Evolutionary conservation across 2,329 filamentous ascomycete species (phyloP).

Genomic region (Pseudopyricularia cyperi): DNA sequence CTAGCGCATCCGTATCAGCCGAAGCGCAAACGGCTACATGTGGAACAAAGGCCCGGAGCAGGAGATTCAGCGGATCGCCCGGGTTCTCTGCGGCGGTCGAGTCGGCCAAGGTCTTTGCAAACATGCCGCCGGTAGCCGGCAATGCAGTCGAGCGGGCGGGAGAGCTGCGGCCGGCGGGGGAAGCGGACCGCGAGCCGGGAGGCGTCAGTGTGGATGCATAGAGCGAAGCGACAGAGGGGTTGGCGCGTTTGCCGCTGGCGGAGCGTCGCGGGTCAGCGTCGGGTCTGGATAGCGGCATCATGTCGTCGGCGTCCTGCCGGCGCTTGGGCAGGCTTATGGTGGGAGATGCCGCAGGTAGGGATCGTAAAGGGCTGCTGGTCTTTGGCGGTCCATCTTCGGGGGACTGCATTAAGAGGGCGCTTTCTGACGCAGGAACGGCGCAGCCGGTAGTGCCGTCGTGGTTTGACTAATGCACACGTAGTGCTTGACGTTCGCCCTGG

Average conservation of each 20-base stretch:
- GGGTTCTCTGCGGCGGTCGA: conserved; percentile 28
- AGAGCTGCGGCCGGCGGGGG: conserved; percentile 47
- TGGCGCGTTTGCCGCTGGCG: conserved; percentile 36
- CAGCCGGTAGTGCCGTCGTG: neutral
- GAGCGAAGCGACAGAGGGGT: conserved; percentile 46
- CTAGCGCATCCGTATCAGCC: conserved; percentile 67
- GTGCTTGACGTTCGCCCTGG: neutral
- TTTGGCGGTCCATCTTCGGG: conserved; percentile 49
- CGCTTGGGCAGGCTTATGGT: conserved; percentile 45
- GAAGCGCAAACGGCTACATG: conserved; percentile 83
- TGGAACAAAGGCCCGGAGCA: conserved; percentile 77
- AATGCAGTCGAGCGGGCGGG: conserved; percentile 40
- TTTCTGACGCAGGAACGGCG: neutral
- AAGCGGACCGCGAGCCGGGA: conserved; percentile 53
- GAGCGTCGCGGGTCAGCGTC: conserved; percentile 34
- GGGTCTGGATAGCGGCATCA: conserved; percentile 31
- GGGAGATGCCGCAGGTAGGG: conserved; percentile 54
- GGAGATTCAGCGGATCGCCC: conserved; percentile 47
- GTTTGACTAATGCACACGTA: neutral
- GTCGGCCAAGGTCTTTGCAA: conserved; percentile 29
- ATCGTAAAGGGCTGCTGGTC: conserved; percentile 55
- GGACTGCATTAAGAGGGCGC: conserved; percentile 42
- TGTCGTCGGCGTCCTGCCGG: conserved; percentile 36
- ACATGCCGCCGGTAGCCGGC: conserved; percentile 35
- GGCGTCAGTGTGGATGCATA: conserved; percentile 56